These are phyloP conservation scores for Plasmodium knowlesi DNA, from an alignment of 169 alveolate genomes.

Conservation along the genomic window DNA sequence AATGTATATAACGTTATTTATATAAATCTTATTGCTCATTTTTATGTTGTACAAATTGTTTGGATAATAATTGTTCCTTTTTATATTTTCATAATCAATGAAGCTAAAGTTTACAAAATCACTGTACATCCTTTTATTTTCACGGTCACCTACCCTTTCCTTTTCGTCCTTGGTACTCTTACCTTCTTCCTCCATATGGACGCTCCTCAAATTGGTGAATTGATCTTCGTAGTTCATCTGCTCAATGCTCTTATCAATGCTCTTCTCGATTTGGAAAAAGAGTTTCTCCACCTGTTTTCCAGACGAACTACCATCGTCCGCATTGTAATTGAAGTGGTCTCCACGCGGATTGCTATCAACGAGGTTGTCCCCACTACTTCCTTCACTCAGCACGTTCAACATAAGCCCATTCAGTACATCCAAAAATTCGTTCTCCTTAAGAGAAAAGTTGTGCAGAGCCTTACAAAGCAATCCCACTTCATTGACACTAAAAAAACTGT, in stretches of 20 bases:
- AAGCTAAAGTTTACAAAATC: slow-evolving; percentile 69
- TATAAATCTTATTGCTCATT: slow-evolving; percentile 17
- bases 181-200: slow-evolving; percentile 9
- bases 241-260: slow-evolving; percentile 24
- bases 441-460: slow-evolving; percentile 32
- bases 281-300: neutral
- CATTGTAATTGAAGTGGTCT: neutral
- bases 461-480: slow-evolving; percentile 65
- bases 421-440: slow-evolving; percentile 66
- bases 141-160: neutral
- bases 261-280: slow-evolving; percentile 34
- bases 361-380: neutral
- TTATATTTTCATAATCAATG: slow-evolving; percentile 76
- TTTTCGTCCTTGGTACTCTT: neutral
- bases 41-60: slow-evolving; percentile 73
- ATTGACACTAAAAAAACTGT: slow-evolving; percentile 58
- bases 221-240: slow-evolving; percentile 41
- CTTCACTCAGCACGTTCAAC: neutral
- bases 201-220: slow-evolving; percentile 8
- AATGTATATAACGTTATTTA: slow-evolving; percentile 67
- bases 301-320: neutral
- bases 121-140: slow-evolving; percentile 3
- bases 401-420: slow-evolving; percentile 33
- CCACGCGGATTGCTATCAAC: neutral
- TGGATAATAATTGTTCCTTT: slow-evolving; percentile 52